phyloP scores from a whole-genome alignment of 352 stramenopile genomes.

The Globisporangium viniferum region DNA sequence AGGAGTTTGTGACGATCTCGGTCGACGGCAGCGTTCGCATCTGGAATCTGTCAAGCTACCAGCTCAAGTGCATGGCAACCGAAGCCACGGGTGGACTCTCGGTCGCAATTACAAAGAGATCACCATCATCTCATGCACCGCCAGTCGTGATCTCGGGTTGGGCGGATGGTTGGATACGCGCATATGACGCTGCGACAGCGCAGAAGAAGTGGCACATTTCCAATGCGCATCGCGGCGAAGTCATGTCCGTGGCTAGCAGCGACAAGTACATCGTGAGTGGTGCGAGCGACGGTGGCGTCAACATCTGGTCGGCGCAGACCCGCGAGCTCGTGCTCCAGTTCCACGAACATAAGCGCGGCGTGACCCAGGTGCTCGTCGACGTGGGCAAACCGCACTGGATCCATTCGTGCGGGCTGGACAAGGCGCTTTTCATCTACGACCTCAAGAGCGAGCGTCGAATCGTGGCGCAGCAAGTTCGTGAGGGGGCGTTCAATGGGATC shows the following conservation, averaged over 20 bases:
- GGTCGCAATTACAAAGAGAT: slow-evolving; percentile 33
- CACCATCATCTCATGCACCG: not conserved
- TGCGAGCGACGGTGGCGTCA: slow-evolving; percentile 81
- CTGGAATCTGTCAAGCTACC: slow-evolving; percentile 67
- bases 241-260: slow-evolving; percentile 68
- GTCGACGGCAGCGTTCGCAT: slow-evolving; percentile 65
- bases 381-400: slow-evolving; percentile 73
- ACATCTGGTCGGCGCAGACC: slow-evolving; percentile 83
- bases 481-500: slow-evolving; percentile 76
- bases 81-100: slow-evolving; percentile 51
- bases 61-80: slow-evolving; percentile 63
- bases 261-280: slow-evolving; percentile 78
- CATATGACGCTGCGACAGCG: slow-evolving; percentile 45
- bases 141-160: slow-evolving; percentile 58
- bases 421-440: slow-evolving; percentile 90
- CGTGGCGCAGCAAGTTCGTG: slow-evolving; percentile 76
- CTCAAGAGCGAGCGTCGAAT: slow-evolving; percentile 82
- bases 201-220: slow-evolving; percentile 84
- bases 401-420: slow-evolving; percentile 85
- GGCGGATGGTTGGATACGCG: slow-evolving; percentile 72
- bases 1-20: slow-evolving; percentile 71
- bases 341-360: slow-evolving; percentile 84
- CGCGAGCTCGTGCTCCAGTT: slow-evolving; percentile 90
- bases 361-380: slow-evolving; percentile 81
- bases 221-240: slow-evolving; percentile 80